A percentile compares a stretch with the other conserved stretches of the same genome.
Evolutionary conservation across 352 stramenopile species (phyloP).

Genomic region (Globisporangium emineosum): DNA sequence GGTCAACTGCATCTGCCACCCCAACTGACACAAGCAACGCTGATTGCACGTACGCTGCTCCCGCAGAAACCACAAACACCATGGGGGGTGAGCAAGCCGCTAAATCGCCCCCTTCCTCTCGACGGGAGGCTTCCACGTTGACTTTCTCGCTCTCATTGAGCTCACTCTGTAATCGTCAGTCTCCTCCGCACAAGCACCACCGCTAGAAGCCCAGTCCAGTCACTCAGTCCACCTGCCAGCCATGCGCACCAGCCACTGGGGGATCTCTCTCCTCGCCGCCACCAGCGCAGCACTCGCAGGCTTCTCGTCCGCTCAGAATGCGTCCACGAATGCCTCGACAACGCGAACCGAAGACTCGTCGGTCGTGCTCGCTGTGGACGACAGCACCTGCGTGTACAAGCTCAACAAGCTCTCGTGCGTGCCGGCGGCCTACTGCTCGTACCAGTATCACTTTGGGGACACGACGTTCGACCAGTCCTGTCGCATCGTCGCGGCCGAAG

Average conservation of each 20-base stretch:
- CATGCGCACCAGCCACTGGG: constrained; percentile 4
- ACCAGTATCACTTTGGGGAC: constrained; percentile 37
- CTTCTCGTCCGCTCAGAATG: background rate
- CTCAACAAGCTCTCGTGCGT: constrained; percentile 26
- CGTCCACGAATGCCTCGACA: background rate
- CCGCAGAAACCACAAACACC: too few relatives aligned
- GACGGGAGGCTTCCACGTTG: background rate
- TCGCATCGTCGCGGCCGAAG: constrained; percentile 18
- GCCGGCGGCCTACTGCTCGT: constrained; percentile 30
- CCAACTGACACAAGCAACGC: background rate
- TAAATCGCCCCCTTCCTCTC: too few relatives aligned
- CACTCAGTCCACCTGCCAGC: background rate
- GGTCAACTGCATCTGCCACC: background rate
- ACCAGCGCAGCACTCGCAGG: background rate
- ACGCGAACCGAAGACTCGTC: background rate
- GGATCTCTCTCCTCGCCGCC: background rate
- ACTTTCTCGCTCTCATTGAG: background rate
- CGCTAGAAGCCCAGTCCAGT: background rate
- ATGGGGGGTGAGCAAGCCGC: too few relatives aligned
- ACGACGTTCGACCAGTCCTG: constrained; percentile 43
- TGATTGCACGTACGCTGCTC: background rate
- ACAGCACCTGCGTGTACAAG: constrained; percentile 29
- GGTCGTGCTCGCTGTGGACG: constrained; percentile 19
- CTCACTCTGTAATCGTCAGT: constrained; percentile 2
- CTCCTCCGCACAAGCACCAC: too few relatives aligned